Base-by-base conservation (phyloP, 495 filamentous ascomycete genomes). In the Penicillium riverlandense region DNA sequence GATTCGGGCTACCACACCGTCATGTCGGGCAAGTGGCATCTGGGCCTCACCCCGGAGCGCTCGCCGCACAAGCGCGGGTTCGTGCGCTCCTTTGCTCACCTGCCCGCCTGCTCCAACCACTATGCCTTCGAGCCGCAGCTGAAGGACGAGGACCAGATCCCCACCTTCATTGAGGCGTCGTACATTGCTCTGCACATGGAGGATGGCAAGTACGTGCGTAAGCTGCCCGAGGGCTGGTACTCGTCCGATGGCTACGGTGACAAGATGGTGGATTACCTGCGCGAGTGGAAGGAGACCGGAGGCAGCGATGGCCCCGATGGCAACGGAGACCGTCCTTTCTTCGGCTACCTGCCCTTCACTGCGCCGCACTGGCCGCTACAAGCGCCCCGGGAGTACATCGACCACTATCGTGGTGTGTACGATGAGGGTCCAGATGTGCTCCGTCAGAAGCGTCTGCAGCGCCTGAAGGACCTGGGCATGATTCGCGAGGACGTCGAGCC, bases 321-420 rank as follows among this genome's bases (percentile, higher is more conserved):
- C 22, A 59, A 63, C 3, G 62, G 74, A 27, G 61, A 69, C 13
- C 67, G 69, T 37, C 79, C 78, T 3, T 81, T 83, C 70, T 81
- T 81, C 55, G 78, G 68, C 10, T 80, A 80, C 49, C 60, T 79
- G 2, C 72, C 77, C 11, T 82, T 79, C 47, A 74, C 75, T 11
- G 79, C 78, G 0, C 78, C 79, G 16, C 78, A 83, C 49, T 82
- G 79, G 77, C 78, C 77, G 6, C 63, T 82, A 8, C 77, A 82
- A 41, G 76, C 74, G 0, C 75, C 76, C 2, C 59, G 65, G 28
- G 69, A 77, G 34, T 66, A 71, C 37, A 70, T 75, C 35, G 59
- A 66, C 22, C 75, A 73, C 40, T 79, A 82, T 53, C 63, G 63
- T 37, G 78, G 79, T 31, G 62, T 70, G 0, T 80, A 81, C 54